Evolutionary conservation across 306 rosid species (phyloP), one percentile per base, ranked within the genome.

Genomic region (Notholithocarpus densiflorus): DNA sequence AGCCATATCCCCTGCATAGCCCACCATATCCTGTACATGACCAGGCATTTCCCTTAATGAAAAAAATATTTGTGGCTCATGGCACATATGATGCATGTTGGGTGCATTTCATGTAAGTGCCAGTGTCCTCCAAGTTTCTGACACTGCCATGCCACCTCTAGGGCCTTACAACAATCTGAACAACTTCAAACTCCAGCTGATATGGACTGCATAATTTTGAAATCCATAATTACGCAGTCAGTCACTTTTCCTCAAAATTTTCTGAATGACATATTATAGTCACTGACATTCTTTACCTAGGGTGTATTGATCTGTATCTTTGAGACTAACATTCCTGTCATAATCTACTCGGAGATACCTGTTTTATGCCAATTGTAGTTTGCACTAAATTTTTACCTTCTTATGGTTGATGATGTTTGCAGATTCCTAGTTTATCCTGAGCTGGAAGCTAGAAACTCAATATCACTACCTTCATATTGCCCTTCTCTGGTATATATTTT

Each of bases 351-450:
- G 43, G n/a, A 64, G 57, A 64, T 65, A 64, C 72, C 37, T 83
- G 78, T 76, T 73, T 74, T 64, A 53, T 34, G 60, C 77, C 55
- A 53, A n/a, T 70, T n/a, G 53, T 57, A 19, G 19, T 75, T 73
- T 68, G 68, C 51, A 71, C 43, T 59, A 7, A 24, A 29, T 59
- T 70, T 79, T 70, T 74, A 76, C 27, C 57, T 55, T 73, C 73
- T 71, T 69, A 45, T 32, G n/a, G 57, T 79, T 80, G 66, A 78
- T 56, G 74, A 60, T 80, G 69, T 57, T 68, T 88, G 84, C 92
- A 94, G 98, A 84, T 94, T 91, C 84, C 83, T 84, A 72, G 91
- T 89, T 78, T 91, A 88, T 89, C 98, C 97, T 20, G 97, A 92
- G 86, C 84, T 94, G 77, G 97, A 94, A 87, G 91, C 97, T 53